phyloP scores from a whole-genome alignment of 164 flowering plant species.

The Piper betle region DNA sequence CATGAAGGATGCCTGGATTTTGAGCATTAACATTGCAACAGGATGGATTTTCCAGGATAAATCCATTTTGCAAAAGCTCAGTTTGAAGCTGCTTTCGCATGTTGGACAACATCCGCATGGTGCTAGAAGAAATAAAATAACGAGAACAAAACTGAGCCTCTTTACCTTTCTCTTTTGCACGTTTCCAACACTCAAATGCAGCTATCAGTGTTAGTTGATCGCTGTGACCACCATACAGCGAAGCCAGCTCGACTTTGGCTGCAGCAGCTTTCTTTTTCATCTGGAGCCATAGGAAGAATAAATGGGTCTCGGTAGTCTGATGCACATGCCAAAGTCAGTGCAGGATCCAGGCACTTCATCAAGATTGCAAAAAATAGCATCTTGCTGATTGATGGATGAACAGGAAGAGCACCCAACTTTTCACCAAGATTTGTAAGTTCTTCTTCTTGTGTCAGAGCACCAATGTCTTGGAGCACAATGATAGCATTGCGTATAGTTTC shows the following conservation, averaged over 20 bases:
- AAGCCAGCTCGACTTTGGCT: constrained; percentile 23
- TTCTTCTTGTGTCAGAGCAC: constrained; percentile 70
- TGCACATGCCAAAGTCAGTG: constrained; percentile 88
- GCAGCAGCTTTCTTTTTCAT: constrained; percentile 52
- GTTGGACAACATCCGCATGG: constrained; percentile 59
- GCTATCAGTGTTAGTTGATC: constrained; percentile 79
- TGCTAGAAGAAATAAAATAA: constrained; percentile 49
- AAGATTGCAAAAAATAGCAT: constrained; percentile 83
- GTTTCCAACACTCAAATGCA: constrained; percentile 85
- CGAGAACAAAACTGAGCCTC: constrained; percentile 55
- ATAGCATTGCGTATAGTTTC: constrained; percentile 74
- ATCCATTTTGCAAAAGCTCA: constrained; percentile 54
- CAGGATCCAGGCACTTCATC: constrained; percentile 93
- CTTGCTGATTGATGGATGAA: constrained; percentile 86
- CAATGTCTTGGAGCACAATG: constrained; percentile 70
- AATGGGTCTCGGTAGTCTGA: constrained; percentile 73
- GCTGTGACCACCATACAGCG: constrained; percentile 42
- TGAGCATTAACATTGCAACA: constrained; percentile 58
- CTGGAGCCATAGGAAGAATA: constrained; percentile 56
- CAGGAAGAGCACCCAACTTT: constrained; percentile 71
- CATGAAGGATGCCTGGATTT: constrained; percentile 77
- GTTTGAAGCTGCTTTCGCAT: constrained; percentile 70
- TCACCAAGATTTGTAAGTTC: constrained; percentile 72
- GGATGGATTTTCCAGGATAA: constrained; percentile 43
- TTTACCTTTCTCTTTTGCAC: constrained; percentile 53